A percentile compares a stretch with the other conserved stretches of the same genome.
phyloP scores from a whole-genome alignment of 306 rosid species.

The Cucurbita moschata region DNA sequence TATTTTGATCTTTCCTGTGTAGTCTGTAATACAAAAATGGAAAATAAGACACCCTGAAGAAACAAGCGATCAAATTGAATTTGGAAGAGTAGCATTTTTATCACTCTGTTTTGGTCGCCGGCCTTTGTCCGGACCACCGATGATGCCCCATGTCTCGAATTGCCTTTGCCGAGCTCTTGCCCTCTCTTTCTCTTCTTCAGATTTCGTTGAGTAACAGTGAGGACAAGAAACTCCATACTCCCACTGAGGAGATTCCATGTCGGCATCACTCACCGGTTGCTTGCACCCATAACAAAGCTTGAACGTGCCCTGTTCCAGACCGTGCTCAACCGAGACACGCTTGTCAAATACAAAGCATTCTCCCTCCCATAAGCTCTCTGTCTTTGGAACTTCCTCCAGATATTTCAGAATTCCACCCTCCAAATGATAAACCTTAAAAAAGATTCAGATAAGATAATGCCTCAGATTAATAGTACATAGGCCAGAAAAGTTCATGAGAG shows the following conservation, averaged over 20 bases:
- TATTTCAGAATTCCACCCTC: slow-evolving; percentile 97
- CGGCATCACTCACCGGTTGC: slow-evolving; percentile 82
- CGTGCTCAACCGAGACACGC: slow-evolving; percentile 84
- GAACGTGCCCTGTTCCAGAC: slow-evolving; percentile 68
- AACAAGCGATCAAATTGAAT: slow-evolving; percentile 18
- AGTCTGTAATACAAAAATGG: background rate
- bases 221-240: slow-evolving; percentile 84
- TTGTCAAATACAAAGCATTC: slow-evolving; percentile 95
- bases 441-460: background rate
- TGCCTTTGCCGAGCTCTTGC: slow-evolving; percentile 91
- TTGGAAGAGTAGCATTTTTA: slow-evolving; percentile 25
- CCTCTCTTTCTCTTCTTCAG: slow-evolving; percentile 84
- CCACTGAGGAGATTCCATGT: slow-evolving; percentile 68
- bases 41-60: background rate
- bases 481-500: background rate
- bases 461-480: background rate
- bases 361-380: slow-evolving; percentile 86
- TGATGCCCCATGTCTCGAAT: slow-evolving; percentile 79
- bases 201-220: slow-evolving; percentile 47
- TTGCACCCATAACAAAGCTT: slow-evolving; percentile 95
- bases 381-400: slow-evolving; percentile 66
- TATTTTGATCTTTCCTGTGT: background rate
- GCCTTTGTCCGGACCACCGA: slow-evolving; percentile 85
- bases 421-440: slow-evolving; percentile 68
- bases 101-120: slow-evolving; percentile 20